These are phyloP conservation scores for Cercospora sp. DNA, from an alignment of 2,329 filamentous ascomycete genomes.

Conservation along the genomic window DNA sequence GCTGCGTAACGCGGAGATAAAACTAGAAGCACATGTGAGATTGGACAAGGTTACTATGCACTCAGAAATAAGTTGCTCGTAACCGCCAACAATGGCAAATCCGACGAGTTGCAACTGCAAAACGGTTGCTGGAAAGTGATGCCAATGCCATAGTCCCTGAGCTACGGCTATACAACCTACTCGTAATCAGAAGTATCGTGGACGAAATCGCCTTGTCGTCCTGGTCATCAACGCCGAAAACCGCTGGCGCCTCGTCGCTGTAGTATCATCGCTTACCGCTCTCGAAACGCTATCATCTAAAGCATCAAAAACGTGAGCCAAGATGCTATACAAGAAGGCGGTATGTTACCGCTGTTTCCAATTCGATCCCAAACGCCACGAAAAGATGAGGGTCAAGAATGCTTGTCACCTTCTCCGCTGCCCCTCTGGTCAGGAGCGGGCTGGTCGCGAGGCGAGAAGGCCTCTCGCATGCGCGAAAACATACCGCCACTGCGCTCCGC, in stretches of 20 bases:
- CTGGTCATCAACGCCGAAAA: conserved; percentile 11
- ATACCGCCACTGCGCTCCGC: conserved; percentile 27
- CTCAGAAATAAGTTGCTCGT: too few species aligned
- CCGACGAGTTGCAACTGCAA: too few species aligned
- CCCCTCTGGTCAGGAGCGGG: conserved; percentile 11
- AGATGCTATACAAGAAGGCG: conserved; percentile 10
- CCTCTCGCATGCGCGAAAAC: conserved; percentile 39
- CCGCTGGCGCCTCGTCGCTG: conserved; percentile 18
- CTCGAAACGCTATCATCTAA: conserved; percentile 19
- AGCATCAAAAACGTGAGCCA: conserved; percentile 15
- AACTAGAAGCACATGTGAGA: too few species aligned
- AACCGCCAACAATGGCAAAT: too few species aligned
- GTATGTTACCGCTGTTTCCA: conserved; percentile 4
- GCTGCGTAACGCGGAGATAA: too few species aligned
- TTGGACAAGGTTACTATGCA: too few species aligned
- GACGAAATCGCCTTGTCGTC: conserved; percentile 2
- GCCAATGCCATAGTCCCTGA: neutral
- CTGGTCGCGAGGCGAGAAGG: conserved; percentile 28
- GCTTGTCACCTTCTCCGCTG: neutral
- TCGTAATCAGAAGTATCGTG: neutral
- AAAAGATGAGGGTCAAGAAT: neutral
- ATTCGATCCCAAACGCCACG: neutral
- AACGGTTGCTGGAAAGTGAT: neutral
- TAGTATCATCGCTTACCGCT: conserved; percentile 9
- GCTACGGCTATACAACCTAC: conserved; percentile 1